Evolutionary conservation across 495 filamentous ascomycete species (phyloP), one percentile per base, ranked within the genome.

Genomic region (Pyrenopolyporus hunteri): DNA sequence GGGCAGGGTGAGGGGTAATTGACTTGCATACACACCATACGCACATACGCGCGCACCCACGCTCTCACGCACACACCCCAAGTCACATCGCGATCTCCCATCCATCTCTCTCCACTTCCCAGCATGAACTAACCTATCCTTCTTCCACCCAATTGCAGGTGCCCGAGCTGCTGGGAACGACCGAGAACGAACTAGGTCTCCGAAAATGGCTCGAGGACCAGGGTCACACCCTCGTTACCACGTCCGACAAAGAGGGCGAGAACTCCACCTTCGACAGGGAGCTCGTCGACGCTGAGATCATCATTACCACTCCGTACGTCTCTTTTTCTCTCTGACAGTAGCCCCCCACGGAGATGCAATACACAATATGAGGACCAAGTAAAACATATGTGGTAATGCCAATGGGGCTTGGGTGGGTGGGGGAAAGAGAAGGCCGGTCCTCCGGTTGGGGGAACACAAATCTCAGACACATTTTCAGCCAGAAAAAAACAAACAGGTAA

Each of bases 301-400:
- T 98, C 83, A 97, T 98, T 79, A 98, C 94, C 64, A 98, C 94
- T 45, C 94, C 93, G 91, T 97, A 80, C 68, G 90, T 82, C 51
- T 43, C 36, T 8, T 16, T 11, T 1, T 37, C 51, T 43, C 36
- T 14, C 14, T 13, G n/a, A 40, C 25, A 28, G 22, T 46, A 33
- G 19, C 10, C 29, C 52, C n/a, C 20, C 13, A 3, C 44, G n/a
- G n/a, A n/a, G n/a, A n/a, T n/a, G n/a, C n/a, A n/a, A n/a, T n/a
- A n/a, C n/a, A n/a, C n/a, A n/a, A n/a, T n/a, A n/a, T n/a, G n/a
- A n/a, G n/a, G n/a, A n/a, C n/a, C n/a, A n/a, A n/a, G n/a, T n/a
- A n/a, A n/a, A n/a, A n/a, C n/a, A n/a, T n/a, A n/a, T n/a, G n/a
- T 40, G 52, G 40, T 49, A 44, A 45, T 35, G 47, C 17, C 11